Evolutionary conservation across 495 filamentous ascomycete genomes (phyloP).

Genomic region (Daldinia decipiens): DNA sequence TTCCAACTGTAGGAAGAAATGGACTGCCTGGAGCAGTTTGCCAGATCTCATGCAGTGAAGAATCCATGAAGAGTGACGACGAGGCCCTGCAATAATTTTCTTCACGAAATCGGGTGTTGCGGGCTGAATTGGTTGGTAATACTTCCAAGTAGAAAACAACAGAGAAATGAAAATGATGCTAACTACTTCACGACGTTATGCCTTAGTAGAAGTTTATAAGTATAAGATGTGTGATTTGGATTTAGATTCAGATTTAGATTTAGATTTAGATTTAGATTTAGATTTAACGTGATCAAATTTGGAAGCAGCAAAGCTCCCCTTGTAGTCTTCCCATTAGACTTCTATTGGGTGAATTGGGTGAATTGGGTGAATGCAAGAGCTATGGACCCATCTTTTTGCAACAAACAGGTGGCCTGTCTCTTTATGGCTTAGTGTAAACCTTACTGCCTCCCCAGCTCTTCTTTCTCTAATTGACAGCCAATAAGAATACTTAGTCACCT

Average conservation of each 20-base stretch:
- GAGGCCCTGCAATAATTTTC: background rate
- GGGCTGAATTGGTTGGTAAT: background rate
- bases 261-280: too few relatives aligned
- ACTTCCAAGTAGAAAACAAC: background rate
- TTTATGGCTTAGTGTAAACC: constrained; percentile 13
- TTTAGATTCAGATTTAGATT: too few relatives aligned
- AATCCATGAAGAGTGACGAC: constrained; percentile 62
- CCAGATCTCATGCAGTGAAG: constrained; percentile 87
- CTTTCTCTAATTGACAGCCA: constrained; percentile 2
- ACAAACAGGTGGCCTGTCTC: constrained; percentile 42
- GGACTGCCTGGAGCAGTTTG: constrained; percentile 85
- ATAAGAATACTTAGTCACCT: background rate
- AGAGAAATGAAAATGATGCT: background rate
- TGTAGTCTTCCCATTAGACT: background rate
- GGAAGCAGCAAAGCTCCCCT: constrained; percentile 9
- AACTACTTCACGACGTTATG: constrained; percentile 21
- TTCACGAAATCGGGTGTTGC: constrained; percentile 6
- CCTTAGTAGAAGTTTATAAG: background rate
- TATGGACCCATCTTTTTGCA: constrained; percentile 6
- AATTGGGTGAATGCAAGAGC: constrained; percentile 3
- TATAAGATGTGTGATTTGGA: too few relatives aligned
- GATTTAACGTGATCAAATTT: background rate
- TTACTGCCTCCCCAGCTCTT: background rate
- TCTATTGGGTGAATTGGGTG: background rate
- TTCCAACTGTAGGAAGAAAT: constrained; percentile 81